Base-by-base conservation (phyloP, 257 asterid species). In the Ligustrum vulgare region DNA sequence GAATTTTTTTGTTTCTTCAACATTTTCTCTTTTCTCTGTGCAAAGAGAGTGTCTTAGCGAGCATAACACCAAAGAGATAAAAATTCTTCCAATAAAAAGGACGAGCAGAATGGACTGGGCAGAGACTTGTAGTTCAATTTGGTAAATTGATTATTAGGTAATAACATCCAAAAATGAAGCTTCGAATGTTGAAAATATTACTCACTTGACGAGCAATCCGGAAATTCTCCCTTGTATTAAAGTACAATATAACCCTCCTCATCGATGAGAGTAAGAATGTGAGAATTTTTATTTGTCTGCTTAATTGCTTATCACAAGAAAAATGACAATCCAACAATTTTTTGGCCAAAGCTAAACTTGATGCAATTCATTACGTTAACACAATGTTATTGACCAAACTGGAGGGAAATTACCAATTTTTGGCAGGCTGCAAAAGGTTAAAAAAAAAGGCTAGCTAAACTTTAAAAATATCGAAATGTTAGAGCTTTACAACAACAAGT, bases 1-100 rank as follows among this genome's bases (percentile, higher is more conserved):
- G n/a, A n/a, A n/a, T n/a, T n/a, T n/a, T 94, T 97, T 58, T 94
- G 98, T 77, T 92, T 94, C 89, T 89, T 93, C 80, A 95, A 72
- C 81, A 85, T 79, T 84, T 84, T 95, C 86, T 95, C 99, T 86
- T 86, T 93, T 79, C 89, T 89, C 99, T 94, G 98, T 66, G 76
- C 67, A 31, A 79, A 54, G 34, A 76, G 12, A 6, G 72, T 73
- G 34, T 72, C 71, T 84, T 60, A 81, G 83, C 8, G 64, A 62
- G 67, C 76, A 51, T 51, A 75, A 31, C 69, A 72, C 56, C 77
- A 28, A 65, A 67, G 72, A 54, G 25, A 58, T 72, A 20, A 71
- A 36, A 6, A 51, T 34, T 71, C 62, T 16, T 60, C 49, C 72
- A 39, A 33, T 22, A 69, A 54, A 73, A 39, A 58, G 70, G 67